These are phyloP conservation scores for Lentinula sp. DNA, from an alignment of 768 basidiomycete genomes.

Conservation along the genomic window DNA sequence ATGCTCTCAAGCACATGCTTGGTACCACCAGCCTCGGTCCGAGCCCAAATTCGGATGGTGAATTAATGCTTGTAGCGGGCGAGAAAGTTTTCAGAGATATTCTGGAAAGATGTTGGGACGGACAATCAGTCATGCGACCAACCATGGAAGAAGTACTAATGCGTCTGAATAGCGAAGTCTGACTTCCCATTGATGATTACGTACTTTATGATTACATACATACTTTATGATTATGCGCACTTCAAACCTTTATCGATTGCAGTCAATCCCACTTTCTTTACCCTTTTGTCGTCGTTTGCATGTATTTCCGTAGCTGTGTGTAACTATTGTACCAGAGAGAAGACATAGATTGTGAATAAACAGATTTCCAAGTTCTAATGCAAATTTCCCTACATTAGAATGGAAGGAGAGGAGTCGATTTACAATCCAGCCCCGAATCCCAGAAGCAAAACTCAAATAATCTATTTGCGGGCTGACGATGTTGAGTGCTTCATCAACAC, in stretches of 20 bases:
- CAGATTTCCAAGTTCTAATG: no score
- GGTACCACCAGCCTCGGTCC: not conserved
- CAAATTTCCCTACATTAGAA: no score
- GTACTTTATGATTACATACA: not conserved
- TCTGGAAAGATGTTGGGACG: conserved; percentile 9
- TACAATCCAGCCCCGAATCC: no score
- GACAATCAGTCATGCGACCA: not conserved
- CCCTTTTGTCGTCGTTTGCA: not conserved
- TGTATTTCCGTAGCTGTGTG: not conserved
- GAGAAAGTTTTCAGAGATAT: not conserved
- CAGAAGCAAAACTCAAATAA: no score
- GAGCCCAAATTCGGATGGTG: not conserved
- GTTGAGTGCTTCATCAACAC: no score
- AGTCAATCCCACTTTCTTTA: not conserved
- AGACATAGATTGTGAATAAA: no score
- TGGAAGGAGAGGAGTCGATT: no score
- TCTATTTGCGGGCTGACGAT: no score
- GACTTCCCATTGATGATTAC: not conserved
- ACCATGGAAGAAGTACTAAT: conserved; percentile 4
- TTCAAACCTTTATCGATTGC: not conserved
- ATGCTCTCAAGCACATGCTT: conserved; percentile 6
- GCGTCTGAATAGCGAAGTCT: not conserved
- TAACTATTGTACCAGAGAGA: not conserved
- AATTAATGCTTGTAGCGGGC: no score
- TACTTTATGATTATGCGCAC: no score